Base-by-base conservation (phyloP, 1,139 yeast species). In the Pichia sp. region DNA sequence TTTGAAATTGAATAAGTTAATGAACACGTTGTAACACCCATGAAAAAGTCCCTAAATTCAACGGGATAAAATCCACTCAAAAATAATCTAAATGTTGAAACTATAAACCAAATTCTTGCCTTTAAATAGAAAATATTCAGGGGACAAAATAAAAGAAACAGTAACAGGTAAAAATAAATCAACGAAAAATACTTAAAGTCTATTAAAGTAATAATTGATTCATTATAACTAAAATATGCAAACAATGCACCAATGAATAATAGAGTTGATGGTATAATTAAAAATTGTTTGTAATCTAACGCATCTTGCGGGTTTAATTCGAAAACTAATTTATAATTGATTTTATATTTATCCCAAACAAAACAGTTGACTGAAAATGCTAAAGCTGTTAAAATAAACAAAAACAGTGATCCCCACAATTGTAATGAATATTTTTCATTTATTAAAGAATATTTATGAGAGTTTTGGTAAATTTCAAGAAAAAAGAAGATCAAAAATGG, bases 41-140 rank as follows among this genome's bases (percentile, higher is more conserved):
- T 59, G 64, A 88, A 89, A 71, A 92, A 90, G 67, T 92, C 98
- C 52, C 94, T 74, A 62, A 92, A 92, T 66, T 92, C 97, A 47
- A 92, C 97, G 0, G 97, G 96, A 60, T 85, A 92, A 37, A 88
- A 71, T 0, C 98, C 97, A 1, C 96, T 85, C 7, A 85, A 70
- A 0, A 85, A 38, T 41, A 92, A 68, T 60, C 98, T 74, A 74
- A 90, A 79, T 3, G 82, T 54, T 0, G 95, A 83, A 16, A 80
- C 67, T 34, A 84, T 72, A 5, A 90, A 62, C 97, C 97, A 92
- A 52, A 73, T 74, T 53, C 95, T 68, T 30, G 88, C 74, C 8
- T 75, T 62, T 43, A 74, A 72, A 57, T 74, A 80, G 35, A 73
- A 65, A 2, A 77, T 70, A 38, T 73, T 68, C 11, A 82, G 70